Evolutionary conservation across 2,329 filamentous ascomycete genomes (phyloP), one percentile per base, ranked within the genome.

Genomic region (Talaromyces sp.): DNA sequence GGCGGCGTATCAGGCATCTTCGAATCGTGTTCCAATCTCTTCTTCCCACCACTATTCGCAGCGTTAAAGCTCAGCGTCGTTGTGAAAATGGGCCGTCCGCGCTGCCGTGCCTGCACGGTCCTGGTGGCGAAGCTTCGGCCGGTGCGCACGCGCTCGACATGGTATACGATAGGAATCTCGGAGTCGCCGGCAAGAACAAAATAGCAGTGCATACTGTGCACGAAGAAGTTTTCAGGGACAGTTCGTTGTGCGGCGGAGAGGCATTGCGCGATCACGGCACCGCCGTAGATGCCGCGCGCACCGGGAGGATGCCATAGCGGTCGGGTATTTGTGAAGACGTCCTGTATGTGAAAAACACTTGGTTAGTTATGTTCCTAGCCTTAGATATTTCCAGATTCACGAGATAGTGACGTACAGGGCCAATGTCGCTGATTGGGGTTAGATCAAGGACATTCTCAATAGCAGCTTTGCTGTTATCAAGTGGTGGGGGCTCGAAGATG

Each of bases 171-270:
- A 37, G 95, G 94, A 19, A 95, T 89, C 67, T 90, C 87, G 13
- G 87, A 85, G 73, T 94, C 91, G 33, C 95, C 95, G 4, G 94
- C 93, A 1, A 98, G 88, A 39, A 99, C 89, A 78, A 99, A 99
- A 83, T 98, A 99, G 86, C 95, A 98, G 85, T 99, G 95, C 90
- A 96, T 97, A 74, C 90, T 94, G 83, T 99, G 95, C 59, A 95
- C 88, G 66, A 89, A 86, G 79, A 97, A 97, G 75, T 91, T 84
- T 41, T 76, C 69, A 0, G 90, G 89, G 2, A 99, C 91, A 9
- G 95, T 99, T 74, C 88, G 87, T 78, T 97, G 93, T 27, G 92
- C 95, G 1, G 95, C 92, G 54, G 90, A 86, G 31, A 97, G 89
- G 73, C 87, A 93, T 83, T 98, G 94, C 57, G 94, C 93, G 71